phyloP scores from a whole-genome alignment of 176 grass and related monocot genomes.

The Lolium perenne region DNA sequence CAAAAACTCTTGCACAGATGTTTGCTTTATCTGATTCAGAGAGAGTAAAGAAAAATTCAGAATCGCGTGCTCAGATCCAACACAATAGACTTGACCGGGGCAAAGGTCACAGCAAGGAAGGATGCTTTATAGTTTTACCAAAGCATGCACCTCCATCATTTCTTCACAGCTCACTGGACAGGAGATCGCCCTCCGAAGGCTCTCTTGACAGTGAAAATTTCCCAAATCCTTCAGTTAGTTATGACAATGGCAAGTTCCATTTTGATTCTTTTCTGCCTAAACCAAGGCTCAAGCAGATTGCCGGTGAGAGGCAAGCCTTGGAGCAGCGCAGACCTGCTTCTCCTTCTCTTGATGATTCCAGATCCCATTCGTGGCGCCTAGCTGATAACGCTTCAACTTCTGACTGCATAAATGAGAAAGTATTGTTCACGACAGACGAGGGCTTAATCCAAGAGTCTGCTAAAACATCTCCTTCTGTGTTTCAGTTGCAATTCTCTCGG shows the following conservation, averaged over 20 bases:
- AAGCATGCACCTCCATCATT: constrained; percentile 45
- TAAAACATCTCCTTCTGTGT: constrained; percentile 18
- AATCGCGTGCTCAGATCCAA: constrained; percentile 3
- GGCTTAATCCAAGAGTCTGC: constrained; percentile 27
- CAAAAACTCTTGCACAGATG: constrained; percentile 70
- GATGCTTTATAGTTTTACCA: constrained; percentile 62
- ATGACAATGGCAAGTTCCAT: constrained; percentile 27
- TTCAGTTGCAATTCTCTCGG: constrained; percentile 36
- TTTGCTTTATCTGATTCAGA: constrained; percentile 72
- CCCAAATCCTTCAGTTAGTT: constrained; percentile 24
- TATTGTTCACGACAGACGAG: constrained; percentile 50
- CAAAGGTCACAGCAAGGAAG: constrained; percentile 44
- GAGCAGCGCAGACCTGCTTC: constrained; percentile 25
- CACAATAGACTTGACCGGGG: constrained; percentile 27
- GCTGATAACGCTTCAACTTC: constrained; percentile 50
- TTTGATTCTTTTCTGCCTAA: constrained; percentile 42
- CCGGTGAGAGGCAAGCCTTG: neutral
- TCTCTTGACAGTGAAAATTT: constrained; percentile 28
- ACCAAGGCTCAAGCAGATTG: constrained; percentile 45
- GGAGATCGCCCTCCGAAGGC: constrained; percentile 29
- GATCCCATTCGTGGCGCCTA: constrained; percentile 10
- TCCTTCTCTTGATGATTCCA: constrained; percentile 34
- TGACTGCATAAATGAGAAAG: constrained; percentile 41
- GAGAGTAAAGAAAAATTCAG: constrained; percentile 42
- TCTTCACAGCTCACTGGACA: constrained; percentile 35